phyloP scores from a whole-genome alignment of 2,329 filamentous ascomycete species.

The Calonectria pteridis region DNA sequence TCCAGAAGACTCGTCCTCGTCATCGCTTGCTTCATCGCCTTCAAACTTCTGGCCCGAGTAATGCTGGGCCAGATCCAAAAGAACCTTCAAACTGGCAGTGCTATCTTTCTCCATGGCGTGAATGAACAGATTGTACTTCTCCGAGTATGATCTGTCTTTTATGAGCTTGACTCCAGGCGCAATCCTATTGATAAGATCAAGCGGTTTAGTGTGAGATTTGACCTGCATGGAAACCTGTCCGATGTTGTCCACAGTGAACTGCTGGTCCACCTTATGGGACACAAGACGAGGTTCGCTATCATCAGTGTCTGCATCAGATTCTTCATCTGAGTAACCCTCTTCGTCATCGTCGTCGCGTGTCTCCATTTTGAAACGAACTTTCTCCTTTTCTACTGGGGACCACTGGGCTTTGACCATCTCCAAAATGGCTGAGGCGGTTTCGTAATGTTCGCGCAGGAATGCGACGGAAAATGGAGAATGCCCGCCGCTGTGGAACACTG shows the following conservation, averaged over 20 bases:
- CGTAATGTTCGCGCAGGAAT: conserved; percentile 73
- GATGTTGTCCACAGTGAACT: conserved; percentile 82
- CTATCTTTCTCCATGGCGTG: conserved; percentile 68
- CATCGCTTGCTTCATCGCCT: conserved; percentile 48
- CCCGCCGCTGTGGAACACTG: conserved; percentile 63
- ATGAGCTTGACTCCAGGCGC: conserved; percentile 51
- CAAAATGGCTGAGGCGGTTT: conserved; percentile 74
- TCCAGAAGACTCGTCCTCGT: conserved; percentile 46
- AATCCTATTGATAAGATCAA: conserved; percentile 60
- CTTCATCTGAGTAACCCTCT: conserved; percentile 52
- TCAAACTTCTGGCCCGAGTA: conserved; percentile 55
- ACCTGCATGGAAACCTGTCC: conserved; percentile 77
- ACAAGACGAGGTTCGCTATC: conserved; percentile 59
- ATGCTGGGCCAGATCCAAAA: conserved; percentile 67
- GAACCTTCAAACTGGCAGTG: conserved; percentile 62
- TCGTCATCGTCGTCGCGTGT: conserved; percentile 50
- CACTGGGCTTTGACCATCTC: conserved; percentile 80
- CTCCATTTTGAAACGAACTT: conserved; percentile 63
- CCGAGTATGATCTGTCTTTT: conserved; percentile 37
- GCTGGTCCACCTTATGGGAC: conserved; percentile 70
- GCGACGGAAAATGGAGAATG: conserved; percentile 77
- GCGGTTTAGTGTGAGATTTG: conserved; percentile 71
- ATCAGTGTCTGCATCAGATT: conserved; percentile 49
- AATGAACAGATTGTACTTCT: conserved; percentile 48
- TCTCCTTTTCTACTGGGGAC: conserved; percentile 65